These are phyloP conservation scores for Excoecaria cochinchinensis DNA, from an alignment of 345 rosid species.

Conservation along the genomic window DNA sequence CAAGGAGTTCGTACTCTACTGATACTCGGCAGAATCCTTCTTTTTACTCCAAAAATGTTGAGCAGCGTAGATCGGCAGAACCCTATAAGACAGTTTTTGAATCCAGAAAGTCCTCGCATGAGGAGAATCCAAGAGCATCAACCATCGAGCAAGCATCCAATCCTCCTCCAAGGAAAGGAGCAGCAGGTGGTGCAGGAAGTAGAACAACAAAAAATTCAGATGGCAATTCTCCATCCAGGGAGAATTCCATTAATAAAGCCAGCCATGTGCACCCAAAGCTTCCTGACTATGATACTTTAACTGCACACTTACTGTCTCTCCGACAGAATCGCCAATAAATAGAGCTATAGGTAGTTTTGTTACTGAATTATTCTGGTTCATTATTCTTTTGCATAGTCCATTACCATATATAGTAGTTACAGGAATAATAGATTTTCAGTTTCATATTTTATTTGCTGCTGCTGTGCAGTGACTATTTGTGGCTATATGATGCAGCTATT, in stretches of 20 bases:
- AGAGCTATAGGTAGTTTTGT: background rate
- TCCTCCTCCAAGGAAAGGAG: slow-evolving; percentile 28
- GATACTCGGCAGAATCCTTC: slow-evolving; percentile 12
- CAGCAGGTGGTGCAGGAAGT: slow-evolving; percentile 32
- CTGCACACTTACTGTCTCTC: slow-evolving; percentile 56
- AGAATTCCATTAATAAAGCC: slow-evolving; percentile 37
- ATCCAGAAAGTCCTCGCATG: slow-evolving; percentile 23
- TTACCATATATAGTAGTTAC: background rate
- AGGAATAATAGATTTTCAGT: background rate
- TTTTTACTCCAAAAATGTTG: slow-evolving; percentile 21
- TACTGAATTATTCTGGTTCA: slow-evolving; percentile 3
- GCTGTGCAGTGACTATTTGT: background rate
- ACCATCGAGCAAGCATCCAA: slow-evolving; percentile 31
- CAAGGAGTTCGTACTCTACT: slow-evolving; percentile 17
- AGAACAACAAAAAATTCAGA: slow-evolving; percentile 22
- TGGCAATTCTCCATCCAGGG: slow-evolving; percentile 26
- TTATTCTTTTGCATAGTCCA: slow-evolving; percentile 13
- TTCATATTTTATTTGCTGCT: background rate
- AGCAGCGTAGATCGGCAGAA: slow-evolving; percentile 22
- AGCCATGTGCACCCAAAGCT: slow-evolving; percentile 91
- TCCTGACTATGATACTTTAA: slow-evolving; percentile 67
- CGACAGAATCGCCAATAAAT: slow-evolving; percentile 41
- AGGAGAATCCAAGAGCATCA: slow-evolving; percentile 25
- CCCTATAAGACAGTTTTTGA: slow-evolving; percentile 15
- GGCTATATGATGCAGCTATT: background rate